Percentiles rank a stretch among this genome's conserved stretches.
Evolutionary conservation across 495 filamentous ascomycete species (phyloP).

Genomic region (Xylaria bambusicola): DNA sequence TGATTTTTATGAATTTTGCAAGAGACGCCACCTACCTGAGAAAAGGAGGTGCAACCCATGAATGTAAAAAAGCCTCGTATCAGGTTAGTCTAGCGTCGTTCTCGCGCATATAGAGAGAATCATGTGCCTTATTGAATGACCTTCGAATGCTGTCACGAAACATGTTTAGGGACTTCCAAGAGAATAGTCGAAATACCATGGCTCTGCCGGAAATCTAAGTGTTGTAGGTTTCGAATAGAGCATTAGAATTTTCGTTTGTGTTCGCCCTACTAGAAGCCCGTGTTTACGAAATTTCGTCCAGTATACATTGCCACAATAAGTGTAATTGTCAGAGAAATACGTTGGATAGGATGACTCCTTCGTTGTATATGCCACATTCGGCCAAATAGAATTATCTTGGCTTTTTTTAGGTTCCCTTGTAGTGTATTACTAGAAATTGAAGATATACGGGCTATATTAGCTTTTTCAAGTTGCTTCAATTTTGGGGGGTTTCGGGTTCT

Average conservation of each 20-base stretch:
- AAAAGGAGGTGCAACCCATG: background rate
- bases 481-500: background rate
- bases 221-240: background rate
- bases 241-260: no score
- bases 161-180: background rate
- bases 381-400: background rate
- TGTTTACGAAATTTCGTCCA: no score
- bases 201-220: no score
- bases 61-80: background rate
- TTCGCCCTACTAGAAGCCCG: background rate
- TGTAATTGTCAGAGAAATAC: background rate
- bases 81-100: constrained; percentile 1
- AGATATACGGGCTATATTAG: no score
- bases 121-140: background rate
- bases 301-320: no score
- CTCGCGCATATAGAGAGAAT: background rate
- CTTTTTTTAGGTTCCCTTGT: background rate
- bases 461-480: no score
- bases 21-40: background rate
- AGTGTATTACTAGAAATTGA: no score
- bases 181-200: no score
- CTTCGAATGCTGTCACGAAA: background rate
- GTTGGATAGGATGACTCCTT: background rate
- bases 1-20: background rate
- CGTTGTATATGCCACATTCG: constrained; percentile 4